phyloP scores from a whole-genome alignment of 192 early-diverging fungal genomes.

The Coemansia sp. region DNA sequence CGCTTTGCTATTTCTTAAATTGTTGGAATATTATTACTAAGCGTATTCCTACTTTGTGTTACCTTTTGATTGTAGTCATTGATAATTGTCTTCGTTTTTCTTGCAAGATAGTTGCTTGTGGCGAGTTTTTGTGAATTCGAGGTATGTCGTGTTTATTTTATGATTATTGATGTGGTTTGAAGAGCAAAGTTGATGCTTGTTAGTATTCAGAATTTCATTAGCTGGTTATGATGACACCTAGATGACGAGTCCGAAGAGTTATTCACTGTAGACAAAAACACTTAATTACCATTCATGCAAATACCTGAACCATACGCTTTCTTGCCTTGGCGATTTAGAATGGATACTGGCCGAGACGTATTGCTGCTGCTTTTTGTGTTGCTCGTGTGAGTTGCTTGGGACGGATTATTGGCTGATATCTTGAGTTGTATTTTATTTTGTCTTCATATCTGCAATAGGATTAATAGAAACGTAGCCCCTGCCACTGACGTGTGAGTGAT shows the following conservation, averaged over 20 bases:
- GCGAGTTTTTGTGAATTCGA: not conserved
- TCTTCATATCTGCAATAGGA: not conserved
- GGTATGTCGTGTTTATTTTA: not conserved
- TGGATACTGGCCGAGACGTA: not conserved
- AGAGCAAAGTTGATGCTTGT: not conserved
- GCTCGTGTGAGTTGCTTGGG: not conserved
- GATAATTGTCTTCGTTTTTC: not conserved
- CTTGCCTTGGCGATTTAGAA: not conserved
- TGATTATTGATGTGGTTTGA: not conserved
- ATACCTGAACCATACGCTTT: slow-evolving; percentile 35
- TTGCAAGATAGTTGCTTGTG: not conserved
- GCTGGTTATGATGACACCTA: slow-evolving; percentile 66
- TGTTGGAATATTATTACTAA: not conserved
- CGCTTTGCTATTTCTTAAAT: not conserved
- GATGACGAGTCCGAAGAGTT: slow-evolving; percentile 82
- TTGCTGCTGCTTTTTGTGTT: not conserved
- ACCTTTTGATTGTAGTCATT: not conserved
- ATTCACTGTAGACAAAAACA: slow-evolving; percentile 70
- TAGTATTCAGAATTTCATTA: slow-evolving; percentile 2
- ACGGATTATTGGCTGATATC: not conserved
- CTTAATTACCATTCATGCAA: slow-evolving; percentile 77
- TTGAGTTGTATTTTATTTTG: not conserved
- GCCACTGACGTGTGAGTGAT: not conserved
- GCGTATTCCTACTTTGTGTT: no score
- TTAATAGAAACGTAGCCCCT: not conserved